phyloP scores from a whole-genome alignment of 2,329 filamentous ascomycete genomes.

The Aspergillus aculeatinus region DNA sequence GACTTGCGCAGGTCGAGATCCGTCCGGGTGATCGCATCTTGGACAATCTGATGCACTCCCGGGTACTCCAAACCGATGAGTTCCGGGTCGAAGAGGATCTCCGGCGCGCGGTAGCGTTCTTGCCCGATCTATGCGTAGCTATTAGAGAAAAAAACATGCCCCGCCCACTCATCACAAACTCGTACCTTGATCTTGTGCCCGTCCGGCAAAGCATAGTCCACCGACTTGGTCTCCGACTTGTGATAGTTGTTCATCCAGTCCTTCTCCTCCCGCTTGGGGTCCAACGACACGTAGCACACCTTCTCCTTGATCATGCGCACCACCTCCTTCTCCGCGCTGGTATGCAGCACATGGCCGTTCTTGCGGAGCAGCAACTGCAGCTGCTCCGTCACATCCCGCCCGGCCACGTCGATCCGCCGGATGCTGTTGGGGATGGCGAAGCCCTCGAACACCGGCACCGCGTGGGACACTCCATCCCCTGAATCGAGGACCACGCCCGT shows the following conservation, averaged over 20 bases:
- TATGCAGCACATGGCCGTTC: slow-evolving; percentile 92
- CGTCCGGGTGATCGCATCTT: slow-evolving; percentile 90
- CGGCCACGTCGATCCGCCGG: slow-evolving; percentile 91
- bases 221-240: slow-evolving; percentile 73
- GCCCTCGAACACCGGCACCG: slow-evolving; percentile 95
- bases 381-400: slow-evolving; percentile 93
- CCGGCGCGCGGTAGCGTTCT: slow-evolving; percentile 91
- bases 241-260: slow-evolving; percentile 75
- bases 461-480: slow-evolving; percentile 94
- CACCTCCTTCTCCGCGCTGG: slow-evolving; percentile 98
- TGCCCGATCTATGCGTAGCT: slow-evolving; percentile 68
- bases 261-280: slow-evolving; percentile 93
- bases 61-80: slow-evolving; percentile 96
- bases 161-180: slow-evolving; percentile 1
- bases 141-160: not conserved
- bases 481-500: slow-evolving; percentile 95
- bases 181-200: slow-evolving; percentile 86
- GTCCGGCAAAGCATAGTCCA: slow-evolving; percentile 88
- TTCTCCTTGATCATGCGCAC: slow-evolving; percentile 96
- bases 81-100: slow-evolving; percentile 97
- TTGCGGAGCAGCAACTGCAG: slow-evolving; percentile 88
- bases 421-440: slow-evolving; percentile 97
- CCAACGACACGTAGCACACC: slow-evolving; percentile 83
- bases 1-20: slow-evolving; percentile 94
- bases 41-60: slow-evolving; percentile 95